Base-by-base conservation (phyloP, 2,329 filamentous ascomycete genomes). In the Septoria linicola region DNA sequence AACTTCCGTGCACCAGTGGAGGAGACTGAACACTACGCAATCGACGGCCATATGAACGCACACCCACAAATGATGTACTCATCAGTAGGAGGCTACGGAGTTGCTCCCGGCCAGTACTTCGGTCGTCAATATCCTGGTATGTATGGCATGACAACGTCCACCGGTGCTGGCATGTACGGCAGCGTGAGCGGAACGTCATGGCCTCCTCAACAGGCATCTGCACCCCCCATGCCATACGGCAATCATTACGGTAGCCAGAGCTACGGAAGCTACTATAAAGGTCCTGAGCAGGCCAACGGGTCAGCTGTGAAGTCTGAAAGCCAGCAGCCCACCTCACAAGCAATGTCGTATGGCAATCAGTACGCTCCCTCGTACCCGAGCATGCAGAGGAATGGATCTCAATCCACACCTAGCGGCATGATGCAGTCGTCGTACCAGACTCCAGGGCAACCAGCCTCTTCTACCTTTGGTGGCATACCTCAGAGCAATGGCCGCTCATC, bases 1-100 rank as follows among this genome's bases (percentile, higher is more conserved):
- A 70, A 70, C 56, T 70, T 70, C 62, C 63, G 68, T 7, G 66
- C 67, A 7, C 68, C 68, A 10, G 65, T 70, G 10, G 68, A 70
- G 53, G 68, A 70, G 50, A 63, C 61, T 1, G 68, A 70, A 49
- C 66, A 69, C 44, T 69, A 67, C 48, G 66, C 66, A 8, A 61
- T 69, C 25, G 66, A 69, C 48, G 60, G 60, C 13, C 58, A 66
- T 43, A 65, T 64, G 51, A 63, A 69, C 45, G 64, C 64, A n/a
- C 66, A 69, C 46, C 66, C 68, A 8, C 61, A 65, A 27, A 59
- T 66, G 54, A 62, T 66, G 57, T 68, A 68, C 52, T 53, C 57
- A 19, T 52, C 57, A 11, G 65, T 68, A 61, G 55, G 51, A 7
- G 44, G 57, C 4, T 68, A 69, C 41, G 60, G 57, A 25, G 62